Conservation (phyloP, 257 asterid species). For the Fraxinus americana region DNA sequence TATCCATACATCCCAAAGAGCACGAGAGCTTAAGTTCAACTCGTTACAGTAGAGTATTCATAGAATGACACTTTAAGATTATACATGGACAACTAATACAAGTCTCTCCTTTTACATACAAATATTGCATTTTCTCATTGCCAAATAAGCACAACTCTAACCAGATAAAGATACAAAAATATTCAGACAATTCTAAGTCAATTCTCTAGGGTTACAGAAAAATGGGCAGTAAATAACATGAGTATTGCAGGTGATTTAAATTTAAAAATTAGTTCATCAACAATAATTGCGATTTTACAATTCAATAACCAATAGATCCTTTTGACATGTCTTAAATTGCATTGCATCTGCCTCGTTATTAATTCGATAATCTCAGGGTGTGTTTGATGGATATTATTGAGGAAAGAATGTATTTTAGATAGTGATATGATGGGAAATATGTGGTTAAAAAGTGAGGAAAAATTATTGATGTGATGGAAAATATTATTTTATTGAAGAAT, state of each 20-base stretch:
- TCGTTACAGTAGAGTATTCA: constrained; percentile 1
- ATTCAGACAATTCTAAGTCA: constrained; percentile 4
- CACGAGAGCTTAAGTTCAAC: constrained; percentile 16
- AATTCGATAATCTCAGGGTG: neutral
- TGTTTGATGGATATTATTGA: too few relatives aligned
- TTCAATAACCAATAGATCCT: neutral
- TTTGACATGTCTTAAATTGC: neutral
- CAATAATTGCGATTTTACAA: neutral
- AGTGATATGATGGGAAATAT: too few relatives aligned
- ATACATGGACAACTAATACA: constrained; percentile 13
- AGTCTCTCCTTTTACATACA: neutral
- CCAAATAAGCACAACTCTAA: neutral
- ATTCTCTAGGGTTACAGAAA: neutral
- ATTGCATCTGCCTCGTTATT: neutral
- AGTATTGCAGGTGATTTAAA: neutral
- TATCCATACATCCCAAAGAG: constrained; percentile 10
- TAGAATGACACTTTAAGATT: constrained; percentile 3
- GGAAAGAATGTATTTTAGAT: too few relatives aligned
- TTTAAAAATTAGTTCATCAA: neutral
- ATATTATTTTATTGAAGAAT: too few relatives aligned
- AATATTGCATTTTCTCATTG: neutral
- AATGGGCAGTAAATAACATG: neutral
- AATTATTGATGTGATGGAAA: too few relatives aligned
- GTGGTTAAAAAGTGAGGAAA: too few relatives aligned
- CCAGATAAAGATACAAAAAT: neutral